phyloP scores from a whole-genome alignment of 805 yeast species.

The Candida odintsovae region DNA sequence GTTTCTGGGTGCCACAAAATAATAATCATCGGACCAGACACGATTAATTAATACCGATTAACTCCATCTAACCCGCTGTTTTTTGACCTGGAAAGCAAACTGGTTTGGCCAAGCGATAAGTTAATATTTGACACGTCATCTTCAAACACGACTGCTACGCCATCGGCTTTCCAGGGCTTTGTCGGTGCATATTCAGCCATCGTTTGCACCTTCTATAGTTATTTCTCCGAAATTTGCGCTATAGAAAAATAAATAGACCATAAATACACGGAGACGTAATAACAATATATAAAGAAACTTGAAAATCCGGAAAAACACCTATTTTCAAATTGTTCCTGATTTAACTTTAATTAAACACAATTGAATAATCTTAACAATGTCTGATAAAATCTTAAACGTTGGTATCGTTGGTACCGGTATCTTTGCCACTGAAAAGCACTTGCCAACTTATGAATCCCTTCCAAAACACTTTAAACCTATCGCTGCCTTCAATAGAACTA shows the following conservation, averaged over 20 bases:
- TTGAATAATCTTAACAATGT: neutral
- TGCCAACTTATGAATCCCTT: conserved; percentile 59
- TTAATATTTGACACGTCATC: neutral
- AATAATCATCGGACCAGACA: neutral
- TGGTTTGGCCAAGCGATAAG: too few relatives aligned
- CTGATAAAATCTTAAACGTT: conserved; percentile 10
- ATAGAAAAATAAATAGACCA: too few relatives aligned
- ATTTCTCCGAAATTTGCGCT: neutral
- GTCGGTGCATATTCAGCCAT: neutral
- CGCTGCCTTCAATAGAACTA: conserved; percentile 81
- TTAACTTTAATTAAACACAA: neutral
- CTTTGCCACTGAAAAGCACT: conserved; percentile 79
- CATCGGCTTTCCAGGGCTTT: neutral
- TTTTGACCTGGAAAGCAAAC: too few relatives aligned
- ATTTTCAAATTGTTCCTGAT: neutral
- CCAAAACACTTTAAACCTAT: conserved; percentile 47
- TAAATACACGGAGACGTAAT: too few relatives aligned
- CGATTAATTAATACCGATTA: neutral
- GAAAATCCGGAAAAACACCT: neutral
- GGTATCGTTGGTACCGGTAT: conserved; percentile 73
- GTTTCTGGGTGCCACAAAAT: neutral
- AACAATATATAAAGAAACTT: too few relatives aligned
- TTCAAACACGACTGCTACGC: neutral
- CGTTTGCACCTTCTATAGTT: neutral
- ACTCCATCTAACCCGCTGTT: neutral